A percentile compares a stretch with the other conserved stretches of the same genome.
phyloP scores from a whole-genome alignment of 768 basidiomycete genomes.

The Boletus insuetus region DNA sequence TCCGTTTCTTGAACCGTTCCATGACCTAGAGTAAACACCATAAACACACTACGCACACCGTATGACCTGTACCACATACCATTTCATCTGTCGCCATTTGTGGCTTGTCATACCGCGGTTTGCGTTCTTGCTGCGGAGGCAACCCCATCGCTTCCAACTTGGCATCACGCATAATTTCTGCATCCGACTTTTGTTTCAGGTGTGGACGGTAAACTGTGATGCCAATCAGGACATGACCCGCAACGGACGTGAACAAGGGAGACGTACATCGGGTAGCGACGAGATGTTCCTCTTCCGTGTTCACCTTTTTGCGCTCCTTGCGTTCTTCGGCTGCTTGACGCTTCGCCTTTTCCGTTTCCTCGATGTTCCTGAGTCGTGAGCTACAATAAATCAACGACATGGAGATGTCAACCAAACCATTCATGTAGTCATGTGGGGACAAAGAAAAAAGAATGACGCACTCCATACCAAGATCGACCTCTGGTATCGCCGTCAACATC shows the following conservation, averaged over 20 bases:
- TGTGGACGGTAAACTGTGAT: slow-evolving; percentile 82
- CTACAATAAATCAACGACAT: slow-evolving; percentile 36
- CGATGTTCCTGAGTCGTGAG: slow-evolving; percentile 88
- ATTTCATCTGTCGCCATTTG: slow-evolving; percentile 91
- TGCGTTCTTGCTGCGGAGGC: slow-evolving; percentile 41
- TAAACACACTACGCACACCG: not conserved
- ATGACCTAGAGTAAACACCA: slow-evolving; percentile 58
- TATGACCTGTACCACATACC: slow-evolving; percentile 41
- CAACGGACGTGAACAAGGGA: not conserved
- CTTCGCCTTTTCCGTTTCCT: slow-evolving; percentile 97
- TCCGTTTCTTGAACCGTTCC: slow-evolving; percentile 97
- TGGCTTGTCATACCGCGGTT: slow-evolving; percentile 49
- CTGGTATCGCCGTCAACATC: slow-evolving; percentile 97
- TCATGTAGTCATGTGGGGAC: no score
- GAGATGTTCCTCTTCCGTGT: slow-evolving; percentile 77
- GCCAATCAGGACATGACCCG: not conserved
- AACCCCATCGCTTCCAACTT: slow-evolving; percentile 85
- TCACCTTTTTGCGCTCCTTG: slow-evolving; percentile 51
- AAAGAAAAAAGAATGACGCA: slow-evolving; percentile 40
- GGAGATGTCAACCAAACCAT: no score
- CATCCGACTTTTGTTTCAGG: slow-evolving; percentile 79
- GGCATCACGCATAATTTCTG: slow-evolving; percentile 83
- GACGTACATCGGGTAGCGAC: slow-evolving; percentile 82
- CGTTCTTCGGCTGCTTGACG: slow-evolving; percentile 75
- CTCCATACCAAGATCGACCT: slow-evolving; percentile 99